Base-by-base conservation (phyloP, 1,139 yeast genomes). In the Geotrichum carabidarum region DNA sequence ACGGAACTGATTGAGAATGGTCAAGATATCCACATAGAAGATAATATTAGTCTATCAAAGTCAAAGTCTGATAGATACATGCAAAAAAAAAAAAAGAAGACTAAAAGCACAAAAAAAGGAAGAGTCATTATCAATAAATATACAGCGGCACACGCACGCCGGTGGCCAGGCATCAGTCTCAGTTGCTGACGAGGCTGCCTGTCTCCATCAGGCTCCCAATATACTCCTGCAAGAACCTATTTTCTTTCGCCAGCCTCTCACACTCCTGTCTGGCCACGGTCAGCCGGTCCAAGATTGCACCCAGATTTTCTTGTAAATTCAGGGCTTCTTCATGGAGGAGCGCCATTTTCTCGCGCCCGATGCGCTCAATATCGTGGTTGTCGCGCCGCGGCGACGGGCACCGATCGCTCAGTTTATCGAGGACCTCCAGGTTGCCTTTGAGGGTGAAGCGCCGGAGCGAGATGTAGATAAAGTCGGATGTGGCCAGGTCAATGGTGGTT, bases 191-290 rank as follows among this genome's bases (percentile, higher is more conserved):
- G 61, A 79, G 72, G 55, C 80, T 80, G 44, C 83, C 81, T 36
- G 82, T 78, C 37, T 82, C 78, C 88, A 91, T 86, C 62, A 90
- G 72, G 45, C 86, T 86, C 22, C 94, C 96, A 50, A 88, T 89
- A 65, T 89, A 91, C 51, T 89, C 96, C 66, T 90, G 95, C 46
- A 91, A 72, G 65, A 88, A 88, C 60, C 77, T 79, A 69, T 89
- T 90, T 64, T 93, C 96, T 54, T 79, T 79, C 58, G 83, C 81
- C 54, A 86, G 74, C 62, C 83, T 80, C 34, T 82, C 82, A 63
- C 86, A 83, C 49, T 81, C 74, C 49, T 75, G 75, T 64, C 79
- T 79, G 44, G 82, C 79, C 50, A 76, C 76, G 34, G 62, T 61
- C 38, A 74, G 69, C 35, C 68, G 63, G 42, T 68, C 72, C 17